Evolutionary conservation across 1,139 yeast species (phyloP), one percentile per base, ranked within the genome.

Genomic region (Dujonia santamariae): DNA sequence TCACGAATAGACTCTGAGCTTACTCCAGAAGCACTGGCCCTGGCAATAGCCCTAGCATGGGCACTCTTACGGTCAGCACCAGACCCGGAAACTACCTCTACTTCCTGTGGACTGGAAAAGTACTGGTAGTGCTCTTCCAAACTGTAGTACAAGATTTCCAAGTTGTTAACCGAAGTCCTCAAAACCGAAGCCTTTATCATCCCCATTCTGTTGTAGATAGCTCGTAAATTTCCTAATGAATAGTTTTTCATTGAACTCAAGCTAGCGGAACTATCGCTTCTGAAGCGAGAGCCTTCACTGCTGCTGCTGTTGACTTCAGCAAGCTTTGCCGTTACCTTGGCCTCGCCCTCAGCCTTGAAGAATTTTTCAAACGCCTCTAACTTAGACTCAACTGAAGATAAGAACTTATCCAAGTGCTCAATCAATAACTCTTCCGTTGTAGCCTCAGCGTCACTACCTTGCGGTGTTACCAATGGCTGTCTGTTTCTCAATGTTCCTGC

Each of bases 101-200:
- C 17, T 15, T 19, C 24, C 8, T 28, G 24, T 7, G 47, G 20
- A 48, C 52, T 42, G 55, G 75, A 60, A 22, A 77, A 48, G 34
- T 67, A 65, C 30, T 69, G 76, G 50, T 75, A 77, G 44, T 74
- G 79, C 40, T 75, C 78, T 43, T 77, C 81, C 29, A 79, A 53
- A 2, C 78, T 65, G 34, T 67, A 62, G 46, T 69, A 69, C 33
- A 79, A 57, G 28, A 59, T 57, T 29, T 75, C 80, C 38, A 74
- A 50, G 43, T 71, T 73, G 35, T 66, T 67, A 26, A 60, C 57
- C 3, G 72, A 63, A 18, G 64, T 59, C 32, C 69, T 63, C 41
- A 77, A 61, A 21, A 62, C 67, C 28, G 64, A 60, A 31, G 56
- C 64, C 36, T 61, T 71, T 35, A 73, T 66, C 29, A 67, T 51